A percentile compares a stretch with the other conserved stretches of the same genome.
These are phyloP conservation scores for Neofusicoccum ribis DNA, from an alignment of 2,329 filamentous ascomycete species.

Conservation along the genomic window DNA sequence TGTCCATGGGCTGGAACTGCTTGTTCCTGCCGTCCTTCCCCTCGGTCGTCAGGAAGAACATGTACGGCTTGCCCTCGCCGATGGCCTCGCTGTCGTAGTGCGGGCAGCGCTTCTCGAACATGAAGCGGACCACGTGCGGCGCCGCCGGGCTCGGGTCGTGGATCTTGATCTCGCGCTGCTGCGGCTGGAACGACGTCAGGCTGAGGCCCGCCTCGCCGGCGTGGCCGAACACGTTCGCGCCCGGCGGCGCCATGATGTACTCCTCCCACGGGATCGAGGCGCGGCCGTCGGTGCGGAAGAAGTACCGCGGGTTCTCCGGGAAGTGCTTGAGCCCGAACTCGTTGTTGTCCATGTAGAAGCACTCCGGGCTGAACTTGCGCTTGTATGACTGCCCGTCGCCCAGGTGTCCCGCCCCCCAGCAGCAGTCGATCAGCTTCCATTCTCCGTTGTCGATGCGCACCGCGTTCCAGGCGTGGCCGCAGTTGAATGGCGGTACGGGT, in stretches of 20 bases:
- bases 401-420: constrained; percentile 86
- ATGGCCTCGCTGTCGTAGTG: constrained; percentile 78
- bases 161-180: constrained; percentile 60
- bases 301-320: constrained; percentile 65
- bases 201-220: constrained; percentile 53
- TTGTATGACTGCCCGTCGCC: constrained; percentile 60
- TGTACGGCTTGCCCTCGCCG: constrained; percentile 64
- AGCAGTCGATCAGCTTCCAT: constrained; percentile 90
- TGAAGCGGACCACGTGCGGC: constrained; percentile 64
- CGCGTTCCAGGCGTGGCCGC: constrained; percentile 88
- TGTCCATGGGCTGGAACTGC: constrained; percentile 65
- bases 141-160: constrained; percentile 45
- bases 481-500: constrained; percentile 62
- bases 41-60: constrained; percentile 67
- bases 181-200: constrained; percentile 62
- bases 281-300: constrained; percentile 74
- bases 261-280: constrained; percentile 71
- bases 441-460: constrained; percentile 81
- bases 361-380: constrained; percentile 64
- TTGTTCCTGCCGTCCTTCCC: constrained; percentile 64
- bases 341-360: constrained; percentile 68
- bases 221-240: constrained; percentile 47
- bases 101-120: constrained; percentile 74
- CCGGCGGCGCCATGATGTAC: constrained; percentile 65
- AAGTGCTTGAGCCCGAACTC: constrained; percentile 81